Base-by-base conservation (phyloP, 1,139 yeast species). In the Candida sp. region DNA sequence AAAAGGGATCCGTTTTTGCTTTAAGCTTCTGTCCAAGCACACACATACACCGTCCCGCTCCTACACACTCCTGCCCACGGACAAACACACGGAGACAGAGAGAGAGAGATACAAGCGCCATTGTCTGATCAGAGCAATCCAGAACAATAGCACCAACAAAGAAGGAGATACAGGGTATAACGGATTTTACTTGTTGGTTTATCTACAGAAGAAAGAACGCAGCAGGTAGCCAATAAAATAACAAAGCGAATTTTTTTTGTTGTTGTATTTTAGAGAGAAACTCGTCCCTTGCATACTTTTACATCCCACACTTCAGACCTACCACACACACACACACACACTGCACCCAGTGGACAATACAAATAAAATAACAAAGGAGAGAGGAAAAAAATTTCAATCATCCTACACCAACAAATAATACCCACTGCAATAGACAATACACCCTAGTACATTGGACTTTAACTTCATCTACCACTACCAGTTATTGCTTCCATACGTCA, bases 201-300 rank as follows among this genome's bases (percentile, higher is more conserved):
- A 35, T 38, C 17, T 38, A 9, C 12, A 3, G 26, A 23, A 38
- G 22, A 3, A 25, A 38, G 30, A 11, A 7, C 17, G 5, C 12
- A 6, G 22, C 5, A n/a, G 8, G 22, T 17, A 17, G 17, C 17
- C 17, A 17, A 17, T 2, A 17, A 17, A 35, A 35, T 5, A 35
- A 38, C 8, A 38, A 25, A 25, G 11, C 23, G 27, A 33, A 11
- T 33, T 33, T 33, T 33, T 33, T 28, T 28, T 17, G 9, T 31
- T 31, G 5, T 33, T 33, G 37, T 33, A 33, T 33, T 9, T n/a
- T 33, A 38, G 17, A 38, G 31, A 28, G 31, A 28, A 28, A 23
- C 26, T 38, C 32, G 44, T 42, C 44, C 44, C 44, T 42, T 42
- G 44, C 44, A 42, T 42, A 42, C 27, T 41, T 41, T 41, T 41